Conservation (phyloP, 2,329 filamentous ascomycete genomes). For the Aspergillus flavus region DNA sequence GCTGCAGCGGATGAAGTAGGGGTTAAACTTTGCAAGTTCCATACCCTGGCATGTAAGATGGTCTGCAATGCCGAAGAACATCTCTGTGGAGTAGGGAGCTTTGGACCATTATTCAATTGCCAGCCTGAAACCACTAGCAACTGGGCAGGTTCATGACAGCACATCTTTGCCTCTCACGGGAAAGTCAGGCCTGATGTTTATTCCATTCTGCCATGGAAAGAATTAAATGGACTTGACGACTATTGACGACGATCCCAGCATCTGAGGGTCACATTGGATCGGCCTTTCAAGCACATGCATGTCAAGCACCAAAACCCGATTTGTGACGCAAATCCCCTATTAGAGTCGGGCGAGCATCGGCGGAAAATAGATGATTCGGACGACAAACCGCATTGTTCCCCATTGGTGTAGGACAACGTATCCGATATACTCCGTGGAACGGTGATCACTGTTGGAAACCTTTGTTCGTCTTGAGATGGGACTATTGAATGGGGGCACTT, state of each 20-base stretch:
- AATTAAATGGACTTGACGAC: slow-evolving; percentile 10
- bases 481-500: neutral
- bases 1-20: neutral
- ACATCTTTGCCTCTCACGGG: neutral
- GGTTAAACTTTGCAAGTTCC: neutral
- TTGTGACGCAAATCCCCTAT: neutral
- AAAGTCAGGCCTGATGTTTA: neutral
- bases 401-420: neutral
- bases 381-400: neutral
- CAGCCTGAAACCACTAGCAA: slow-evolving; percentile 1
- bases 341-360: neutral
- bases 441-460: neutral
- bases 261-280: slow-evolving; percentile 3
- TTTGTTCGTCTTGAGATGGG: neutral
- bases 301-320: neutral
- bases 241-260: slow-evolving; percentile 15
- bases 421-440: neutral
- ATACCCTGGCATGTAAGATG: neutral
- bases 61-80: neutral
- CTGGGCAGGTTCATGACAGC: neutral
- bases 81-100: neutral
- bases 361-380: neutral
- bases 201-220: slow-evolving; percentile 8
- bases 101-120: neutral
- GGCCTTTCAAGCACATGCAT: slow-evolving; percentile 6